Conservation (phyloP, 495 filamentous ascomycete genomes). For the Platismatia glauca region DNA sequence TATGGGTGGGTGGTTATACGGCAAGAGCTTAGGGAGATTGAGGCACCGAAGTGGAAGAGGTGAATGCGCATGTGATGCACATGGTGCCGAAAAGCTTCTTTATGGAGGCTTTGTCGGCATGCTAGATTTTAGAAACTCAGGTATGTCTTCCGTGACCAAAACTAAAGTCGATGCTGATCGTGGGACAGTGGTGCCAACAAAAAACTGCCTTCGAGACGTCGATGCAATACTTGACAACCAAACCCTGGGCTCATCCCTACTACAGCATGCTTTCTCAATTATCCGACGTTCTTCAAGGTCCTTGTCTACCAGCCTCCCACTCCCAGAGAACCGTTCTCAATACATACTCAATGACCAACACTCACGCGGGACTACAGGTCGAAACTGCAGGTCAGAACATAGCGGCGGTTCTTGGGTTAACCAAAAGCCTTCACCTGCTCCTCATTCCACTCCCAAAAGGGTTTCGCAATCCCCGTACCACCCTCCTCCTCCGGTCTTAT, state of each 20-base stretch:
- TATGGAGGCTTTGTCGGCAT: conserved; percentile 9
- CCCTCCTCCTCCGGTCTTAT: not conserved
- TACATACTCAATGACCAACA: not conserved
- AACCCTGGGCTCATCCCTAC: not conserved
- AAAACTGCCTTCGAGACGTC: not conserved
- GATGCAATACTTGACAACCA: not conserved
- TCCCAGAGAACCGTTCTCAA: not conserved
- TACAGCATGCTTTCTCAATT: not conserved
- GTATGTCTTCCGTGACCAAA: not conserved
- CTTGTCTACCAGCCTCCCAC: not conserved
- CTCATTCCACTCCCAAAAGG: not conserved
- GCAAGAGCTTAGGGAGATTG: not conserved
- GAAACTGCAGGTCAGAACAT: too few relatives aligned
- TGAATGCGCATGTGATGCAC: not conserved
- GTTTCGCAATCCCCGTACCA: not conserved
- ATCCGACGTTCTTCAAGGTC: not conserved
- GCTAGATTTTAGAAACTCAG: not conserved
- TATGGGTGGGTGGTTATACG: too few relatives aligned
- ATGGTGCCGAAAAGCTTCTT: conserved; percentile 11
- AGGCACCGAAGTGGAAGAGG: not conserved
- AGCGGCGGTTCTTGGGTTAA: not conserved
- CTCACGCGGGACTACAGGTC: not conserved
- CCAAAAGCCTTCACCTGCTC: not conserved
- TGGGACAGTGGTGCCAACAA: not conserved
- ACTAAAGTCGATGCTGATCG: not conserved